Evolutionary conservation across 108 stramenopile genomes (phyloP), one percentile per base, ranked within the genome.

Genomic region (Fistulifera solaris): DNA sequence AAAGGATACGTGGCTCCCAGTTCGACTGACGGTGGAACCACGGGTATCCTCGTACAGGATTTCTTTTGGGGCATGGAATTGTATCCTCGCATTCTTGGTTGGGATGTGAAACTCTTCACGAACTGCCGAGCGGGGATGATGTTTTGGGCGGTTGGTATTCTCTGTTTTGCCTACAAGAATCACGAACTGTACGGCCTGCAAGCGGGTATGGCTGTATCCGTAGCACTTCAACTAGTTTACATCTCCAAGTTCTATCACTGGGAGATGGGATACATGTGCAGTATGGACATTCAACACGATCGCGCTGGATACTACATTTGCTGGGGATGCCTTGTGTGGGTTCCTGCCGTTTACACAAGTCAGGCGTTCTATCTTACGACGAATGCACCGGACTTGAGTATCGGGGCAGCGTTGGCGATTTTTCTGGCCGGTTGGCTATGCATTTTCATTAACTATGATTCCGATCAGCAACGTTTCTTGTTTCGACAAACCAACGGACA

Each of bases 251-350:
- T 99, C 83, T 98, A 93, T 73, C 61, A 70, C 26, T 99, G 99
- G 99, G 99, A 99, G 68, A 96, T 91, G 87, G 99, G 99, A 58
- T 99, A 99, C 92, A 92, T 98, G 94, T 84, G 95, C 56, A 89
- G 91, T 52, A 99, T 99, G 75, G 99, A 98, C 62, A 99, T 95
- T 54, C 81, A 81, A 58, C 61, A 63, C 22, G 76, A 77, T 53
- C 73, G 80, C 21, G 75, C 75, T 48, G 78, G 73, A 87, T 97
- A 94, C 62, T 94, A 99, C 61, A 78, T 98, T 48, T 91, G 90
- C 61, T 99, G 97, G 97, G 99, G 99, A 52, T 99, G 99, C 63
- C 71, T 98, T 42, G 97, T 98, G 0, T 99, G 96, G 96, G 89
- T 99, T 1, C 99, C 97, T 0, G 68, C 85, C 54, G 73, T 99